Percentiles rank a stretch among this genome's conserved stretches.
phyloP scores from a whole-genome alignment of 164 flowering plant species.

The Liriodendron chinense region DNA sequence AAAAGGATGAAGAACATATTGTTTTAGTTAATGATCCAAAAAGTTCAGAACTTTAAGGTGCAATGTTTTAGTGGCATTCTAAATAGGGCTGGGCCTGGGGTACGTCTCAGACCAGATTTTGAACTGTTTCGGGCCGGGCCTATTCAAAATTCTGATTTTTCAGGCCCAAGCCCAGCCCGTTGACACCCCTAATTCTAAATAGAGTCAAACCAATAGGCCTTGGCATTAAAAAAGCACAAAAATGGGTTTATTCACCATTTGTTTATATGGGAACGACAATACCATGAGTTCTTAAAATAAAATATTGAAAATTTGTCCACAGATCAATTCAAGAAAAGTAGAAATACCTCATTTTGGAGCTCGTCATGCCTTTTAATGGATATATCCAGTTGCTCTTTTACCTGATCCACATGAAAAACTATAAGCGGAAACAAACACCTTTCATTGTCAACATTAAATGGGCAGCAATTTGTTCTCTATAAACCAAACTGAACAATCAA shows the following conservation, averaged over 20 bases:
- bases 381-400: slow-evolving; percentile 45
- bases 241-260: neutral
- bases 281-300: neutral
- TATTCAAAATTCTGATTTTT: no score
- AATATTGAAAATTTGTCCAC: neutral
- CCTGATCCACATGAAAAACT: slow-evolving; percentile 29
- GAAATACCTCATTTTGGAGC: slow-evolving; percentile 66
- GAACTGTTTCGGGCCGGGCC: no score
- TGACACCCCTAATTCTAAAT: no score
- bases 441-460: neutral
- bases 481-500: neutral
- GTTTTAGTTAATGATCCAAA: no score
- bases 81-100: no score
- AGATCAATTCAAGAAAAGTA: neutral
- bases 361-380: slow-evolving; percentile 54
- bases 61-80: no score
- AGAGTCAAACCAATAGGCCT: no score
- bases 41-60: no score
- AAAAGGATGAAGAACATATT: no score
- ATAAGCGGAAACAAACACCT: slow-evolving; percentile 1
- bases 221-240: neutral
- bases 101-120: no score
- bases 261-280: neutral
- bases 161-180: no score
- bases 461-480: neutral